phyloP scores from a whole-genome alignment of 2,329 filamentous ascomycete genomes.

The Alternaria brassicae region DNA sequence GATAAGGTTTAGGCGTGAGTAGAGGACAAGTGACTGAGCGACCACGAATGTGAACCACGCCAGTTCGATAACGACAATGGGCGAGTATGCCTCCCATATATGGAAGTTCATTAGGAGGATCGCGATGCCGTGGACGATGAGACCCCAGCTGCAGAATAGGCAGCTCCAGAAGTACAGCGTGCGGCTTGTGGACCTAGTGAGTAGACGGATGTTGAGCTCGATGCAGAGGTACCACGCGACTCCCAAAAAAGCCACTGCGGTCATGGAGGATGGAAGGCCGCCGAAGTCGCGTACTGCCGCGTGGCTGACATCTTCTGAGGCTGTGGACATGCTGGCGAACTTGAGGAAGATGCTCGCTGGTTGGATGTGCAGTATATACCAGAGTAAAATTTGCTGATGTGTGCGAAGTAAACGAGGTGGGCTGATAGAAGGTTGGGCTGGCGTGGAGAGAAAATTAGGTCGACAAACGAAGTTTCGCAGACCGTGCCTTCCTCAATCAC shows the following conservation, averaged over 20 bases:
- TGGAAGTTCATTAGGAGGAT: slow-evolving; percentile 55
- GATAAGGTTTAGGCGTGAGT: slow-evolving; percentile 66
- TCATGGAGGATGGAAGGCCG: slow-evolving; percentile 8
- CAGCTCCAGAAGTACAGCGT: slow-evolving; percentile 59
- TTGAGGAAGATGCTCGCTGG: background rate
- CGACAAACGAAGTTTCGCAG: background rate
- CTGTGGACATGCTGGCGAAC: background rate
- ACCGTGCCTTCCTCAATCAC: background rate
- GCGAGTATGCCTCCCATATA: slow-evolving; percentile 49
- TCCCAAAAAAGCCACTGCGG: slow-evolving; percentile 22
- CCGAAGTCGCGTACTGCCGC: background rate
- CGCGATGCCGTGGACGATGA: slow-evolving; percentile 50
- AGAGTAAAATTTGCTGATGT: background rate
- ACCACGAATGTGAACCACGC: slow-evolving; percentile 66
- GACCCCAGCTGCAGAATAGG: slow-evolving; percentile 31
- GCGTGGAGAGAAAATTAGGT: background rate
- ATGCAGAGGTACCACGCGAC: slow-evolving; percentile 47
- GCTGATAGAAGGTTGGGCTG: background rate
- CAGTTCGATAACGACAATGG: slow-evolving; percentile 57
- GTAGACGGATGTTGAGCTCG: slow-evolving; percentile 54
- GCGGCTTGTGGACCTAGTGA: slow-evolving; percentile 44
- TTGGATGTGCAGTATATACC: background rate
- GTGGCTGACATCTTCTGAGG: background rate
- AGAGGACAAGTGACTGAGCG: slow-evolving; percentile 66
- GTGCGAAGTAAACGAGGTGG: background rate